These are phyloP conservation scores for Corchorus olitorius DNA, from an alignment of 345 rosid species.

Conservation along the genomic window DNA sequence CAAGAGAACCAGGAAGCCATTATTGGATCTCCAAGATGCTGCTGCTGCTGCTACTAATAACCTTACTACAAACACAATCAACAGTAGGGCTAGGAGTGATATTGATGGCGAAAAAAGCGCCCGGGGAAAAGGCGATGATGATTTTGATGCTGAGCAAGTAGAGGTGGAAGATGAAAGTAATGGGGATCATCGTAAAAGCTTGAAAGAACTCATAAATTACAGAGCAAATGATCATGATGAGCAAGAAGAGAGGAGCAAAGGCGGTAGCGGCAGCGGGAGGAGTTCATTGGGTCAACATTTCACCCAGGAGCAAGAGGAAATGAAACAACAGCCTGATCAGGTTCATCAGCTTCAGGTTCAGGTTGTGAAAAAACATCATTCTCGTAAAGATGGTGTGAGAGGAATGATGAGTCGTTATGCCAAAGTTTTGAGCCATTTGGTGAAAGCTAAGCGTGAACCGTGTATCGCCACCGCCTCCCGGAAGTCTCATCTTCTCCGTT, in stretches of 20 bases:
- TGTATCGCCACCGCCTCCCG: constrained; percentile 17
- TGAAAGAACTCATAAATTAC: constrained; percentile 56
- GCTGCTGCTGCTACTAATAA: neutral
- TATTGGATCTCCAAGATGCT: constrained; percentile 15
- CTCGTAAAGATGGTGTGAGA: constrained; percentile 44
- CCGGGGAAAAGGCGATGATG: neutral
- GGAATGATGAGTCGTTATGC: constrained; percentile 67
- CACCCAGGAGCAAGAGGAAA: constrained; percentile 28
- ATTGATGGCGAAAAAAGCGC: neutral
- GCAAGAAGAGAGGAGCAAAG: constrained; percentile 7
- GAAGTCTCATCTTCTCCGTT: constrained; percentile 28
- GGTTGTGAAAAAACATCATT: constrained; percentile 40
- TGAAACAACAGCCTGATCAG: no score
- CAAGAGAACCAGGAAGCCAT: constrained; percentile 72
- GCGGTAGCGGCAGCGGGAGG: constrained; percentile 27
- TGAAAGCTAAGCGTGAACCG: constrained; percentile 50
- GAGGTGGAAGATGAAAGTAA: neutral
- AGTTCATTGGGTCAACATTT: constrained; percentile 55
- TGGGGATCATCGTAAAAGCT: constrained; percentile 43
- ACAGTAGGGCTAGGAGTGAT: no score
- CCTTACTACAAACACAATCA: no score
- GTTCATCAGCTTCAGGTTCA: constrained; percentile 34
- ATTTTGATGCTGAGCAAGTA: neutral
- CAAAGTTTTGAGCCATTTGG: constrained; percentile 57
- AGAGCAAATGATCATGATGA: constrained; percentile 23